These are phyloP conservation scores for Ophiocordyceps camponoti-saundersi DNA, from an alignment of 2,329 filamentous ascomycete species.

Conservation along the genomic window DNA sequence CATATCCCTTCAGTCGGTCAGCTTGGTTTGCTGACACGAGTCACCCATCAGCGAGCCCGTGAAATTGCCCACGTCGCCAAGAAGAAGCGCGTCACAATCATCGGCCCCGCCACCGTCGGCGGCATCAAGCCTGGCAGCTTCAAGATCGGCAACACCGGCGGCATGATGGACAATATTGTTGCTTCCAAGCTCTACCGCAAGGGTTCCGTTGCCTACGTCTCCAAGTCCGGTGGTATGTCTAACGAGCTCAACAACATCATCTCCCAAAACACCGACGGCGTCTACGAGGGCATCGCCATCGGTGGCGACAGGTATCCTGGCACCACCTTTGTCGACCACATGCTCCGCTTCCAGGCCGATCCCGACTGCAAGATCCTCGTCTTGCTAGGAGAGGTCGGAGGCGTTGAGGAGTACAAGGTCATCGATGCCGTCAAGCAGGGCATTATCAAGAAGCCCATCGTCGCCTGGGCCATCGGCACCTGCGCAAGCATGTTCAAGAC, in stretches of 20 bases:
- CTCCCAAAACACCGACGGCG: slow-evolving; percentile 87
- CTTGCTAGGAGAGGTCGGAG: slow-evolving; percentile 93
- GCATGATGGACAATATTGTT: slow-evolving; percentile 99
- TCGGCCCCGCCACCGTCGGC: slow-evolving; percentile 94
- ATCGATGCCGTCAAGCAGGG: slow-evolving; percentile 95
- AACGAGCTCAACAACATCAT: slow-evolving; percentile 99
- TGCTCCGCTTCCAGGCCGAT: slow-evolving; percentile 91
- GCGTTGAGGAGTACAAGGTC: slow-evolving; percentile 98
- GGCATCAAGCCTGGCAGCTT: slow-evolving; percentile 98
- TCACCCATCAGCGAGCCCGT: slow-evolving; percentile 56
- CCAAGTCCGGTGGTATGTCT: slow-evolving; percentile 99
- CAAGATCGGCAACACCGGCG: slow-evolving; percentile 99
- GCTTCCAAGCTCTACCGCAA: slow-evolving; percentile 99
- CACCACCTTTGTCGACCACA: slow-evolving; percentile 97
- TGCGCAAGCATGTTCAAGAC: slow-evolving; percentile 99
- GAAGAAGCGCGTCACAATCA: slow-evolving; percentile 99
- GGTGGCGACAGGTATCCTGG: slow-evolving; percentile 98
- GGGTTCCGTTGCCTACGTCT: slow-evolving; percentile 96
- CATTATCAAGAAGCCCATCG: slow-evolving; percentile 92
- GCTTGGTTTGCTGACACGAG: not conserved
- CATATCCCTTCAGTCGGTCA: not conserved
- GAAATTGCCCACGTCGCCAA: slow-evolving; percentile 93
- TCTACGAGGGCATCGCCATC: slow-evolving; percentile 98
- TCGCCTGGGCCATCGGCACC: slow-evolving; percentile 98
- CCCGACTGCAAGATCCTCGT: slow-evolving; percentile 96